Base-by-base conservation (phyloP, 192 early-diverging fungal species). In the Coemansia sp. region DNA sequence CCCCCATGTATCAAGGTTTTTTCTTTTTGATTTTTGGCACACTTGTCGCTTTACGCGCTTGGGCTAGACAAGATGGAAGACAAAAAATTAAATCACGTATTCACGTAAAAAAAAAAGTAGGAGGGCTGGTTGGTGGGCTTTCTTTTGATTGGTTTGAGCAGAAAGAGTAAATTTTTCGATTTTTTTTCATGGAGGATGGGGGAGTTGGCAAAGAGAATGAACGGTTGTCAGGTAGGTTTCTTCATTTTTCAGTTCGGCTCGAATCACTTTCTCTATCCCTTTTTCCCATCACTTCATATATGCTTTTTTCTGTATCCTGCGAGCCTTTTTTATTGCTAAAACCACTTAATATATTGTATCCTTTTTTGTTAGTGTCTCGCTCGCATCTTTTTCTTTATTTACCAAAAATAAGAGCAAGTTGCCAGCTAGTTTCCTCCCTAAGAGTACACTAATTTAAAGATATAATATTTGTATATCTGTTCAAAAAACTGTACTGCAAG, bases 181-280 rank as follows among this genome's bases (percentile, higher is more conserved):
- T 57, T 57, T 35, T 57, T 35, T 50, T 50, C 10, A 4, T 50
- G 20, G 13, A 2, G 2, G 13, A 42, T 13, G 39, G 39, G 39
- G 13, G 5, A 13, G 39, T 3, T 16, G 39, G 20, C 4, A 16
- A 29, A 35, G 22, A 20, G 19, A 42, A 28, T 16, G 10, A 4
- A 29, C 3, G 30, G 13, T 16, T 16, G 28, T 19, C 4, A n/a
- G 7, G 7, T 55, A 35, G 13, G 9, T 27, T 29, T 58, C 11
- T 55, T 55, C 30, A 45, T 58, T 34, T 45, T 45, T 58, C 56
- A 58, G 39, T 42, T 60, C 58, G 58, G 58, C 46, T 47, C 46
- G 58, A 60, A 25, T 60, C 46, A 30, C 19, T 59, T 57, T 39
- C 35, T n/a, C 35, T 42, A 35, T 45, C 20, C n/a, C 25, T 46